phyloP scores from a whole-genome alignment of 2,329 filamentous ascomycete species.

The Penicillium griseofulvum region DNA sequence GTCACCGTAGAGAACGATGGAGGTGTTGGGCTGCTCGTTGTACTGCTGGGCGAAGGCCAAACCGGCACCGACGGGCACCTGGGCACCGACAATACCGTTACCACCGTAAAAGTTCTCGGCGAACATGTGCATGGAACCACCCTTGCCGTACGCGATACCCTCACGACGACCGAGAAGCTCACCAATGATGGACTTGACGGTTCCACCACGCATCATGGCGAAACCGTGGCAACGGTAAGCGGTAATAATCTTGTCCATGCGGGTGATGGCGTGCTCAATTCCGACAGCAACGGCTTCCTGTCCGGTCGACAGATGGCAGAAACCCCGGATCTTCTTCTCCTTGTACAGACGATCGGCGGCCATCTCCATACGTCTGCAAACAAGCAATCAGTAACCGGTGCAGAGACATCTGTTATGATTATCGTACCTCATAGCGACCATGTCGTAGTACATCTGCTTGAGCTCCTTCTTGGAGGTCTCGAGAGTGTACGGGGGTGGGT shows the following conservation, averaged over 20 bases:
- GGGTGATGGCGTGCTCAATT: slow-evolving; percentile 93
- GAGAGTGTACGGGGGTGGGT: slow-evolving; percentile 89
- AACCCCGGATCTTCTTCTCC: slow-evolving; percentile 99
- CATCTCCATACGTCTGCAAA: slow-evolving; percentile 94
- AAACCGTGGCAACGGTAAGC: slow-evolving; percentile 99
- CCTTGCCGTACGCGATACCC: slow-evolving; percentile 98
- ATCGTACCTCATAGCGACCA: slow-evolving; percentile 86
- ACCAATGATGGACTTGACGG: slow-evolving; percentile 88
- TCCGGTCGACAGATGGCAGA: slow-evolving; percentile 97
- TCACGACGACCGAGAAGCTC: slow-evolving; percentile 92
- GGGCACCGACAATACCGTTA: slow-evolving; percentile 98
- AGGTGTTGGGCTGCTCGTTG: slow-evolving; percentile 78
- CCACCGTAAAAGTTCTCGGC: slow-evolving; percentile 95
- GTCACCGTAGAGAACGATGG: slow-evolving; percentile 91
- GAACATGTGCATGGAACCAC: slow-evolving; percentile 99
- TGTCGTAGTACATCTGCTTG: slow-evolving; percentile 98
- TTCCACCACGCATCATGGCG: slow-evolving; percentile 90
- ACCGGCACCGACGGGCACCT: slow-evolving; percentile 95
- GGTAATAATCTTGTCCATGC: slow-evolving; percentile 91
- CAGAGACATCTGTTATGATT: neutral
- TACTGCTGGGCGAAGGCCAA: slow-evolving; percentile 98
- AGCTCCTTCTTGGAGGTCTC: slow-evolving; percentile 95
- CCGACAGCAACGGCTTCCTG: slow-evolving; percentile 97
- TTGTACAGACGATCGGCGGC: slow-evolving; percentile 98
- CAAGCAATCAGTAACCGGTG: slow-evolving; percentile 3